Conservation (phyloP, 140 eudicot genomes). For the Flaveria floridana region DNA sequence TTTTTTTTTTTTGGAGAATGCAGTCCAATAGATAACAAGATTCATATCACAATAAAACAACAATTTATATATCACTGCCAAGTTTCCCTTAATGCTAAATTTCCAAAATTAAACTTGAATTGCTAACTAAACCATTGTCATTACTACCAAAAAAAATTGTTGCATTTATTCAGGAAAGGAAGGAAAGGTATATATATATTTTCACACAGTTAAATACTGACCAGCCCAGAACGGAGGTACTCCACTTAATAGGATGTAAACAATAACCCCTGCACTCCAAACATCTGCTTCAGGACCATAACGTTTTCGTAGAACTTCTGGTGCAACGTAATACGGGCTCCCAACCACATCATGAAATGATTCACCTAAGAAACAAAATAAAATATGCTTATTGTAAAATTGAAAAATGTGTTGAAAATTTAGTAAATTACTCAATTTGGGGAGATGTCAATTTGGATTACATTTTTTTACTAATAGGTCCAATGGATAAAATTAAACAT, state of each 20-base stretch:
- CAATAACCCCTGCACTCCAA: slow-evolving; percentile 95
- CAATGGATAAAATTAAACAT: not conserved
- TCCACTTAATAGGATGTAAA: slow-evolving; percentile 80
- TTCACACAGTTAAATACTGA: slow-evolving; percentile 32
- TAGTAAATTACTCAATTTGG: not conserved
- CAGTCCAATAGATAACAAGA: slow-evolving; percentile 3
- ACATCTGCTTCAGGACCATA: slow-evolving; percentile 96
- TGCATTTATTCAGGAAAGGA: not conserved
- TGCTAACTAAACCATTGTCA: not conserved
- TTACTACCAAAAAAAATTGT: not conserved
- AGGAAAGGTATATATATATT: slow-evolving; percentile 11
- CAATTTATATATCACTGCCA: not conserved
- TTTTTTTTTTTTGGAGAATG: not conserved
- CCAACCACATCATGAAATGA: slow-evolving; percentile 76
- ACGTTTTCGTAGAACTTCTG: slow-evolving; percentile 78
- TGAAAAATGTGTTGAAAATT: not conserved
- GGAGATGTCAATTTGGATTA: not conserved
- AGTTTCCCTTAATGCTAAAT: not conserved
- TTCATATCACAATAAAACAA: not conserved
- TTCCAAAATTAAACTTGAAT: not conserved
- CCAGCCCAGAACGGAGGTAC: slow-evolving; percentile 97
- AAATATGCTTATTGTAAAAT: not conserved
- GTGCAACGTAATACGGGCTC: slow-evolving; percentile 95
- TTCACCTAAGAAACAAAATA: slow-evolving; percentile 51
- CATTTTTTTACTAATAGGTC: not conserved